These are phyloP conservation scores for Poa pratensis DNA, from an alignment of 176 grass and related monocot genomes.

Conservation along the genomic window DNA sequence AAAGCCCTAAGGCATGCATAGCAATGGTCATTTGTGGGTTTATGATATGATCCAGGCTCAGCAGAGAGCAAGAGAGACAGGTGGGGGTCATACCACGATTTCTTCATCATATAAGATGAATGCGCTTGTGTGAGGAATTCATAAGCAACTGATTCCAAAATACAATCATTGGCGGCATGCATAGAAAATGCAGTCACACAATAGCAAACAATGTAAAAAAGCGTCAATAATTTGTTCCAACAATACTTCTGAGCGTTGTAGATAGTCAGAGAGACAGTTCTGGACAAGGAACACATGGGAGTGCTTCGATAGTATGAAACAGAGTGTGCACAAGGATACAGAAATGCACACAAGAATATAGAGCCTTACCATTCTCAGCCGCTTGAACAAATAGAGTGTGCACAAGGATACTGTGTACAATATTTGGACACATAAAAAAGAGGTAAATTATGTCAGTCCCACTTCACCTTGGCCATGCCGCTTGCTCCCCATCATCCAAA, in stretches of 20 bases:
- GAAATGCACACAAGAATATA: background rate
- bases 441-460: too few species aligned
- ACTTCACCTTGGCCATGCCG: too few species aligned
- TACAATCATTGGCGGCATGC: constrained; percentile 96
- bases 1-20: background rate
- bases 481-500: too few species aligned
- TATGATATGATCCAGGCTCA: background rate
- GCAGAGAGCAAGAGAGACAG: background rate
- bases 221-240: constrained; percentile 2
- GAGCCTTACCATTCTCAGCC: background rate
- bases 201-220: constrained; percentile 32
- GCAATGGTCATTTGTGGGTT: too few species aligned
- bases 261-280: constrained; percentile 71
- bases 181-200: constrained; percentile 37
- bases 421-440: too few species aligned
- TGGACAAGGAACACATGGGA: background rate
- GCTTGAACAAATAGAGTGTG: too few species aligned
- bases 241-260: constrained; percentile 72
- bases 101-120: constrained; percentile 99
- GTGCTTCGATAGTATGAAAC: constrained; percentile 59
- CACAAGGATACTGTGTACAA: too few species aligned
- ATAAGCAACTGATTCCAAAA: constrained; percentile 86
- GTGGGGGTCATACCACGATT: constrained; percentile 61
- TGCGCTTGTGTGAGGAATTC: constrained; percentile 94
- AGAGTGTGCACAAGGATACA: background rate